Percentiles rank a stretch among this genome's conserved stretches.
Conservation (phyloP, 2,329 filamentous ascomycete species). For the Sporothrix protearum region DNA sequence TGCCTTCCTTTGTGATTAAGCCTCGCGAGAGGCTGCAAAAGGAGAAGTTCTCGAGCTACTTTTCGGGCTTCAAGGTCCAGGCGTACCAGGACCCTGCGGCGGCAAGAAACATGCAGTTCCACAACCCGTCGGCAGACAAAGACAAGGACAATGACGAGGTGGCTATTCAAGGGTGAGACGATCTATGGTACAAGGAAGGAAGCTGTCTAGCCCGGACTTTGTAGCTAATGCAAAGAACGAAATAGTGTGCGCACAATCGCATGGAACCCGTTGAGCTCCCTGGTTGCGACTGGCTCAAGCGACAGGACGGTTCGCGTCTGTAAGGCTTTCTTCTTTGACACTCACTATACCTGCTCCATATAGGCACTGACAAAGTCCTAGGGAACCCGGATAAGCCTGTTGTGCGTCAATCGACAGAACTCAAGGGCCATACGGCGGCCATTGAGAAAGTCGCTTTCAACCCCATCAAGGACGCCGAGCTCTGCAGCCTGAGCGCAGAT, state of each 20-base stretch:
- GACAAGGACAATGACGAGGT: slow-evolving; percentile 17
- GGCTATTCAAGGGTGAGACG: slow-evolving; percentile 20
- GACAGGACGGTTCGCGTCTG: slow-evolving; percentile 72
- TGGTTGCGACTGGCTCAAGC: slow-evolving; percentile 76
- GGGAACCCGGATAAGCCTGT: slow-evolving; percentile 74
- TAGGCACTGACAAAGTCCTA: slow-evolving; percentile 31
- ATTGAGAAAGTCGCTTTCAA: slow-evolving; percentile 78
- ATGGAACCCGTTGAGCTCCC: slow-evolving; percentile 81
- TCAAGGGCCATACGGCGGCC: slow-evolving; percentile 61
- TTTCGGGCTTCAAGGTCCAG: slow-evolving; percentile 66
- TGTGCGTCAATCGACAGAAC: slow-evolving; percentile 70
- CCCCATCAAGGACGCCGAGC: slow-evolving; percentile 70
- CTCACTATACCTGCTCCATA: neutral
- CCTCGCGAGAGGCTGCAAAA: slow-evolving; percentile 60
- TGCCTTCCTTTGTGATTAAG: slow-evolving; percentile 38
- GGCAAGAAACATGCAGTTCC: slow-evolving; percentile 31
- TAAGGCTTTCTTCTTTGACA: slow-evolving; percentile 37
- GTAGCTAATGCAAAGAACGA: neutral
- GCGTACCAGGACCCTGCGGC: slow-evolving; percentile 61
- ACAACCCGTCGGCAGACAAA: slow-evolving; percentile 25
- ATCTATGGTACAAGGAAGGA: neutral
- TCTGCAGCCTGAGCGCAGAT: slow-evolving; percentile 71
- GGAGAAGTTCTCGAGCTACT: slow-evolving; percentile 64
- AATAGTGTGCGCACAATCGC: slow-evolving; percentile 71
- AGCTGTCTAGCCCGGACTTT: neutral